phyloP scores from a whole-genome alignment of 345 rosid genomes.

The Salix brachista region DNA sequence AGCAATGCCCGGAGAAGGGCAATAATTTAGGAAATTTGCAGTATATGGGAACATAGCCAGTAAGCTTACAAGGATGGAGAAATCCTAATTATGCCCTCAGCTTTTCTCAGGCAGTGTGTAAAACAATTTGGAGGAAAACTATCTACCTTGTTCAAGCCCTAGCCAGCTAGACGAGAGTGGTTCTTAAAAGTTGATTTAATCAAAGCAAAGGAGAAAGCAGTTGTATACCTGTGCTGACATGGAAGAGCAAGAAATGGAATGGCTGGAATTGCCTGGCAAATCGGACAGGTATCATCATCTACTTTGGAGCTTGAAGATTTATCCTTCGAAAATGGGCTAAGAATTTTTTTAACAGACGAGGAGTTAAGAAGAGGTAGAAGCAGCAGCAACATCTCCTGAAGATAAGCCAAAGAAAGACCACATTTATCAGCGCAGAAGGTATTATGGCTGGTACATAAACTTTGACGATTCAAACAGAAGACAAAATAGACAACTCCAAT shows the following conservation, averaged over 20 bases:
- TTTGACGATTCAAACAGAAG: background rate
- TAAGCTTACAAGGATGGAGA: background rate
- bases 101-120: background rate
- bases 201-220: background rate
- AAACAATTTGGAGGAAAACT: background rate
- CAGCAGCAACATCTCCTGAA: conserved; percentile 89
- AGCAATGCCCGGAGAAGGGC: background rate
- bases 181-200: background rate
- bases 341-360: conserved; percentile 64
- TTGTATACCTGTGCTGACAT: conserved; percentile 77
- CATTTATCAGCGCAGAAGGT: background rate
- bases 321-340: conserved; percentile 80
- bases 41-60: background rate
- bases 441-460: background rate
- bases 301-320: conserved; percentile 53
- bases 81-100: background rate
- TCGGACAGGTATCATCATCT: conserved; percentile 68
- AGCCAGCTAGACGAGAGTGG: background rate
- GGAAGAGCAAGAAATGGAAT: conserved; percentile 90
- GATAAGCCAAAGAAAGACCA: conserved; percentile 8
- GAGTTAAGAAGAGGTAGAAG: conserved; percentile 98
- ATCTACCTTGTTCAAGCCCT: background rate
- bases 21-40: background rate
- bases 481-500: background rate
- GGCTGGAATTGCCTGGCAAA: conserved; percentile 74